Evolutionary conservation across 2,329 filamentous ascomycete species (phyloP).

Genomic region (Exophiala bonariae): DNA sequence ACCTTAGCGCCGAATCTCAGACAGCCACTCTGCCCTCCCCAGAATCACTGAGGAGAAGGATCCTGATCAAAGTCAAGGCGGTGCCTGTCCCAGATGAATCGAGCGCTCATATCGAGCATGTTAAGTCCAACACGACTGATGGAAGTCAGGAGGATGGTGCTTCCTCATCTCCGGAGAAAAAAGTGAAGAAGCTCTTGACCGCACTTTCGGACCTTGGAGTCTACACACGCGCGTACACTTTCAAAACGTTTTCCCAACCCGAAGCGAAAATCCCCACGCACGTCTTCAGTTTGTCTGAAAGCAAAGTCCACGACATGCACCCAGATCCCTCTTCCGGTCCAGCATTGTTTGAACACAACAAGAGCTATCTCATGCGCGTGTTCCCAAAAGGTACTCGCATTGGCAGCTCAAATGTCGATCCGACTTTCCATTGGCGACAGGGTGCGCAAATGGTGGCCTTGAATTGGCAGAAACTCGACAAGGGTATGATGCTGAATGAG

Average conservation of each 20-base stretch:
- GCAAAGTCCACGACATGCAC: constrained; percentile 65
- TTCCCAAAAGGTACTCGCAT: constrained; percentile 84
- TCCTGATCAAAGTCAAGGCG: constrained; percentile 79
- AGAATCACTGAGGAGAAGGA: constrained; percentile 72
- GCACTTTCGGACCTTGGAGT: constrained; percentile 73
- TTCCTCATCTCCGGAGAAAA: constrained; percentile 31
- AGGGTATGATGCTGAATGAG: constrained; percentile 94
- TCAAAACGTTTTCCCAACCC: constrained; percentile 68
- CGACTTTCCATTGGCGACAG: constrained; percentile 79
- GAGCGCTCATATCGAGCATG: constrained; percentile 24
- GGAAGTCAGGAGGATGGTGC: constrained; percentile 34
- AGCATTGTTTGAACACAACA: constrained; percentile 78
- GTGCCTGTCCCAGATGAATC: constrained; percentile 47
- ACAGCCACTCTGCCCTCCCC: constrained; percentile 63
- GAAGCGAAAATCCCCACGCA: constrained; percentile 58
- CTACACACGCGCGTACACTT: constrained; percentile 85
- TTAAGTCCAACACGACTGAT: constrained; percentile 38
- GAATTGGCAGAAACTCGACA: constrained; percentile 90
- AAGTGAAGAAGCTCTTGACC: constrained; percentile 68
- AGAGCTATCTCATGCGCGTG: constrained; percentile 77
- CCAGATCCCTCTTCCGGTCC: constrained; percentile 48
- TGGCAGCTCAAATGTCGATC: constrained; percentile 82
- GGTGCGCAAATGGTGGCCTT: constrained; percentile 89
- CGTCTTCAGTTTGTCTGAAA: constrained; percentile 65
- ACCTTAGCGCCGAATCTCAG: constrained; percentile 46